phyloP scores from a whole-genome alignment of 805 yeast genomes.

The Metahyphopichia silvanorum region DNA sequence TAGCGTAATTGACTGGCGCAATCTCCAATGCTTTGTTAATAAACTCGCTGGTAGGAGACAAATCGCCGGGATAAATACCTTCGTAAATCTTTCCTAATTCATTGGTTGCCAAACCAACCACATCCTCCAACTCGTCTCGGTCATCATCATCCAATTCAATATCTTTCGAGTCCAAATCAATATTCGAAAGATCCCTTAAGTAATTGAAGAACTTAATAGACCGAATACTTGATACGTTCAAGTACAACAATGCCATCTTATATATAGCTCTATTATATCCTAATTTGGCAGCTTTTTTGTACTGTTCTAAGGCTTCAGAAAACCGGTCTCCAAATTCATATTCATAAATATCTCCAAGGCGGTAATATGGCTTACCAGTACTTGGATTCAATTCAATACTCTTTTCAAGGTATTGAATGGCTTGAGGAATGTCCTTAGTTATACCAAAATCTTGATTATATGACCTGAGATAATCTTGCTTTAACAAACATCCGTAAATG shows the following conservation, averaged over 20 bases:
- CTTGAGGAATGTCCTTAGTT: constrained; percentile 21
- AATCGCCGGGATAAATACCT: constrained; percentile 44
- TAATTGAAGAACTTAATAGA: constrained; percentile 33
- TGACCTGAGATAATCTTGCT: constrained; percentile 26
- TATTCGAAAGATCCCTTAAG: constrained; percentile 32
- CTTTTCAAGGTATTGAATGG: constrained; percentile 28
- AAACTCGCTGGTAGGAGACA: constrained; percentile 33
- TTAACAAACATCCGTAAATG: constrained; percentile 36
- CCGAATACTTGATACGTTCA: constrained; percentile 31
- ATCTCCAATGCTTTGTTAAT: constrained; percentile 28
- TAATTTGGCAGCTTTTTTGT: constrained; percentile 35
- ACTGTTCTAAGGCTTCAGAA: constrained; percentile 29
- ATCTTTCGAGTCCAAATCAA: constrained; percentile 31
- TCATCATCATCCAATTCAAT: constrained; percentile 35
- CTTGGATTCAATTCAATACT: constrained; percentile 29
- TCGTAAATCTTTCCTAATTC: constrained; percentile 42
- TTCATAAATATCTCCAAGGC: constrained; percentile 39
- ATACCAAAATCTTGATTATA: constrained; percentile 37
- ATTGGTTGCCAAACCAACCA: constrained; percentile 38
- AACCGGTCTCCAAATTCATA: constrained; percentile 25
- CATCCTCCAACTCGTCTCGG: constrained; percentile 31
- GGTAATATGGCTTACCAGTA: constrained; percentile 31
- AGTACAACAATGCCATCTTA: constrained; percentile 34
- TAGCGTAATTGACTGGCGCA: constrained; percentile 42
- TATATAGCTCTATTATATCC: constrained; percentile 46